Conservation (phyloP, 148 eudicot species). For the Tetragonia tetragonoides region DNA sequence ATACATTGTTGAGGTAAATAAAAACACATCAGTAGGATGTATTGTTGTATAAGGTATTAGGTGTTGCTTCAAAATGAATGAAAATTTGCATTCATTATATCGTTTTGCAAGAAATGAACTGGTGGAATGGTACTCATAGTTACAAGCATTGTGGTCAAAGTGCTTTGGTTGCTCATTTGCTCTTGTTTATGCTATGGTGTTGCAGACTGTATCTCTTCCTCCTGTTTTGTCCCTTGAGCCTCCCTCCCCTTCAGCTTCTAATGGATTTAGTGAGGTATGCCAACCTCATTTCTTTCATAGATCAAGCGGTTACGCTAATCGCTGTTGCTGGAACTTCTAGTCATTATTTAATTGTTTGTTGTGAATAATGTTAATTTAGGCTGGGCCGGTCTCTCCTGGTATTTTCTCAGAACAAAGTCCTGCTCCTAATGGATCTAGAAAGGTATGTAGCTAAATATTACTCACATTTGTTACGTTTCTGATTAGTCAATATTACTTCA, state of each 20-base stretch:
- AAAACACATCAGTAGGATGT: not conserved
- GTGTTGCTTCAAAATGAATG: not conserved
- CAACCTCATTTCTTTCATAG: not conserved
- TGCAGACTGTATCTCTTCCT: slow-evolving; percentile 64
- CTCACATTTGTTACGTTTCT: not conserved
- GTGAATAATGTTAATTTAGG: not conserved
- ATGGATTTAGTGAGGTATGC: slow-evolving; percentile 47
- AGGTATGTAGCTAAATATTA: not conserved
- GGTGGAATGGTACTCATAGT: not conserved
- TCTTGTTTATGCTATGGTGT: slow-evolving; percentile 14
- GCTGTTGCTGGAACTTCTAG: not conserved
- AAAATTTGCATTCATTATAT: not conserved
- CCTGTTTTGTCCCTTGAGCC: slow-evolving; percentile 35
- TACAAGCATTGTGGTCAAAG: not conserved
- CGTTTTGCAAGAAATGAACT: not conserved
- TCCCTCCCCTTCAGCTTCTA: slow-evolving; percentile 51
- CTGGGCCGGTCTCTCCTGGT: not conserved
- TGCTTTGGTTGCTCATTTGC: not conserved
- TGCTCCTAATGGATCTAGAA: not conserved
- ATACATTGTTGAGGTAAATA: not conserved
- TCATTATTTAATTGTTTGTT: not conserved
- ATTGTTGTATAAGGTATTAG: not conserved
- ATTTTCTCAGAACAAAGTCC: not conserved
- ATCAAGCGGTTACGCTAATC: not conserved
- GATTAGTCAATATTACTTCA: not conserved